A percentile compares a stretch with the other conserved stretches of the same genome.
phyloP scores from a whole-genome alignment of 495 filamentous ascomycete genomes.

The Saxispiralis lemnorum region DNA sequence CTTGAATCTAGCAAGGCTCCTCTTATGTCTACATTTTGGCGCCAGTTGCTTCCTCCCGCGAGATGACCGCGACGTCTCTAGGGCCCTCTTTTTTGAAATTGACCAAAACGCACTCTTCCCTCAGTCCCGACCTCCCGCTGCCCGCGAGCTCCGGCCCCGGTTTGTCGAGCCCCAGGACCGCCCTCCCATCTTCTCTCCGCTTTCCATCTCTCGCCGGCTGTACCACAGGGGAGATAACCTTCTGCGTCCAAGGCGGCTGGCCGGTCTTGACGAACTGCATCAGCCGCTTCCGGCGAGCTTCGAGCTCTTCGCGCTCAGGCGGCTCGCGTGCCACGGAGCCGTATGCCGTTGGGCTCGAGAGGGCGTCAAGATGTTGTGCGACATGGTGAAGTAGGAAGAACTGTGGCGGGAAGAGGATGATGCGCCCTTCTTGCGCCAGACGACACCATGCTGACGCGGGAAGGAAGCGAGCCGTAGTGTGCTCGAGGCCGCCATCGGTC shows the following conservation, averaged over 20 bases:
- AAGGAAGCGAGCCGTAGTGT: slow-evolving; percentile 65
- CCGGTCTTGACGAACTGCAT: slow-evolving; percentile 37
- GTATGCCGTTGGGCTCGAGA: slow-evolving; percentile 19
- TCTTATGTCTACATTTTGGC: slow-evolving; percentile 12
- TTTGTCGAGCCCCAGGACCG: slow-evolving; percentile 50
- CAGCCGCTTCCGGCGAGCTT: slow-evolving; percentile 37
- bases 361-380: slow-evolving; percentile 38
- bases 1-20: too few relatives aligned
- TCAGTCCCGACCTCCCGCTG: slow-evolving; percentile 45
- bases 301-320: slow-evolving; percentile 29
- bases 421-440: slow-evolving; percentile 39
- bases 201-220: slow-evolving; percentile 26
- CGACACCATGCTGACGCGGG: slow-evolving; percentile 49
- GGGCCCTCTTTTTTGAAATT: slow-evolving; percentile 33
- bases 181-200: slow-evolving; percentile 36
- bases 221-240: slow-evolving; percentile 53
- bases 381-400: slow-evolving; percentile 58
- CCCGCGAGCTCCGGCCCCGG: slow-evolving; percentile 51
- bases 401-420: slow-evolving; percentile 83
- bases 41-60: slow-evolving; percentile 19
- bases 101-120: slow-evolving; percentile 55
- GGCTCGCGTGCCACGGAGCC: slow-evolving; percentile 13
- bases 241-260: slow-evolving; percentile 55
- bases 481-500: slow-evolving; percentile 69
- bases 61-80: slow-evolving; percentile 22